Base-by-base conservation (phyloP, 345 rosid genomes). In the Salix koriyanagi region DNA sequence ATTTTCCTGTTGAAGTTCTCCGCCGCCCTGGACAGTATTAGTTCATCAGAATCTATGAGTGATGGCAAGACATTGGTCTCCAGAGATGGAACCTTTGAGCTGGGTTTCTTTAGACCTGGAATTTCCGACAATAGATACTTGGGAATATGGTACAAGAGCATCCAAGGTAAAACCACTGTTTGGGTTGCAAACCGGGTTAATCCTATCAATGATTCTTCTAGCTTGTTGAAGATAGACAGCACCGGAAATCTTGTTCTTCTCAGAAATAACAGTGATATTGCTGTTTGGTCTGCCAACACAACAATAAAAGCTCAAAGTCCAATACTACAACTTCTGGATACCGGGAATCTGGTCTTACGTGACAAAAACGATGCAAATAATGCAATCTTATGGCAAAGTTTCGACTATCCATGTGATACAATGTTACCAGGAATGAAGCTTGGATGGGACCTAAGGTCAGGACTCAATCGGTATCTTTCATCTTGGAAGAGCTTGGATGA, bases 201-300 rank as follows among this genome's bases (percentile, higher is more conserved):
- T 30, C 69, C 69, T 28, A 7, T 36, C 69, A 32, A 32, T 32
- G 69, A 30, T 65, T 32, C 69, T 36, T 26, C 69, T 48, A 21
- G 11, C 76, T 42, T 71, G 46, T 66, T 78, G 60, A 66, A 65
- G 71, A 52, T 72, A 65, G 69, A 72, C 72, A 5, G 30, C 61
- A 77, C 34, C 2, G 77, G 82, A 23, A 76, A 69, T 52, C 82
- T 73, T 65, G 75, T 79, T 16, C 41, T 76, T 25, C 32, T 50
- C 42, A 64, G 60, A 66, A 54, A 34, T 44, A 73, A 16, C 37
- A 64, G 73, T 15, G 23, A 32, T 36, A 15, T 28, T 15, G 66
- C 58, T n/a, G 48, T 83, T 7, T 79, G 85, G 79, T 82, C 76
- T 11, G 18, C 82, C 15, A 79, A 75, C n/a, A 54, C 65, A 21